Percentiles rank a stretch among this genome's conserved stretches.
Evolutionary conservation across 2,329 filamentous ascomycete genomes (phyloP).

Genomic region (Ascochyta lentis): DNA sequence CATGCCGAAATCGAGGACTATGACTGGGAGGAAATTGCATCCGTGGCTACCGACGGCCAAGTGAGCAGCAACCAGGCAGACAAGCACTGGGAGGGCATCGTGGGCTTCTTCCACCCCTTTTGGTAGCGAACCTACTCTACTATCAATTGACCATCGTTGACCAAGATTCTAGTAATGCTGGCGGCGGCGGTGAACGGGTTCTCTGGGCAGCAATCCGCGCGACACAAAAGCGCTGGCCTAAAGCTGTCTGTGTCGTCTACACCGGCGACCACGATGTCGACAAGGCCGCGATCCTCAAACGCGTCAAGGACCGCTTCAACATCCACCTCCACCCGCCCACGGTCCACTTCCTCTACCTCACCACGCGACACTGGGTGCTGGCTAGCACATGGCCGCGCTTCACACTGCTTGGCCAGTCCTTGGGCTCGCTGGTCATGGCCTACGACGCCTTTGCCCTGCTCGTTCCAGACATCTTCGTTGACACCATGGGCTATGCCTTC

Average conservation of each 20-base stretch:
- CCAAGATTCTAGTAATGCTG: slow-evolving; percentile 75
- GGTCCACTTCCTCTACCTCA: slow-evolving; percentile 87
- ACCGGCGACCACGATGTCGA: slow-evolving; percentile 91
- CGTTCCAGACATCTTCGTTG: slow-evolving; percentile 91
- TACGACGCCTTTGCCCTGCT: slow-evolving; percentile 93
- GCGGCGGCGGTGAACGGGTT: slow-evolving; percentile 92
- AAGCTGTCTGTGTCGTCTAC: slow-evolving; percentile 89
- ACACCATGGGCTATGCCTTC: slow-evolving; percentile 99
- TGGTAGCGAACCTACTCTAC: slow-evolving; percentile 65
- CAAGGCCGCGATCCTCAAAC: slow-evolving; percentile 78
- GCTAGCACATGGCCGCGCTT: slow-evolving; percentile 89
- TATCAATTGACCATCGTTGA: slow-evolving; percentile 19
- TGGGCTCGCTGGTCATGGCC: slow-evolving; percentile 85
- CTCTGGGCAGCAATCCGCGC: slow-evolving; percentile 94
- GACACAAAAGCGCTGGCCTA: slow-evolving; percentile 87
- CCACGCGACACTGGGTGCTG: slow-evolving; percentile 84
- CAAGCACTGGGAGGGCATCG: slow-evolving; percentile 78
- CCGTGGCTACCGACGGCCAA: slow-evolving; percentile 1
- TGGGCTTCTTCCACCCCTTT: slow-evolving; percentile 98
- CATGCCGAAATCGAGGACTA: slow-evolving; percentile 57
- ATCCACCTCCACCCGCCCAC: slow-evolving; percentile 85
- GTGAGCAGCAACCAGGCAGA: slow-evolving; percentile 50
- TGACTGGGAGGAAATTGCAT: slow-evolving; percentile 61
- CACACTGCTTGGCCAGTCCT: slow-evolving; percentile 90
- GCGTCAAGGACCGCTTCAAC: slow-evolving; percentile 86